A percentile compares a stretch with the other conserved stretches of the same genome.
Conservation (phyloP, 192 early-diverging fungal genomes). For the Coemansia biformis region DNA sequence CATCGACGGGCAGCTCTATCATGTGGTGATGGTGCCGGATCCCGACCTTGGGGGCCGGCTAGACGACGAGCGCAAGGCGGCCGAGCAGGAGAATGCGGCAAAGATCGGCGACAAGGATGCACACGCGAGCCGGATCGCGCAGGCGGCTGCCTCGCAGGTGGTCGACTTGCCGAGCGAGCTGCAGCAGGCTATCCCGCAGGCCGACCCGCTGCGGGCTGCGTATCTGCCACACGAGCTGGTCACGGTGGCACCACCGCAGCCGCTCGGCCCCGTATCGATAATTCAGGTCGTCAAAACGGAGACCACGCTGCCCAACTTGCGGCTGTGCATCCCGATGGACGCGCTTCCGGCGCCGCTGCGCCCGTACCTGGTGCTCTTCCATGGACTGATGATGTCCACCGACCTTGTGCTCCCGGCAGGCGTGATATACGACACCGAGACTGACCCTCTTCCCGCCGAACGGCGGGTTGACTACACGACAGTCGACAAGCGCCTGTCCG, state of each 20-base stretch:
- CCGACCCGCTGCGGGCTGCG: constrained; percentile 21
- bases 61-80: constrained; percentile 20
- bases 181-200: constrained; percentile 52
- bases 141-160: constrained; percentile 20
- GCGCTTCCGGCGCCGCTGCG: constrained; percentile 57
- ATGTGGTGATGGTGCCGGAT: constrained; percentile 35
- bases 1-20: constrained; percentile 16
- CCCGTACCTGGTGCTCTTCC: constrained; percentile 69
- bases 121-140: constrained; percentile 51
- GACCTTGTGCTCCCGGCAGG: constrained; percentile 51
- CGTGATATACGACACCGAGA: constrained; percentile 23
- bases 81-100: constrained; percentile 19
- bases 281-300: constrained; percentile 62
- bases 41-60: constrained; percentile 12
- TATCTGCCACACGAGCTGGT: constrained; percentile 13
- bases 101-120: constrained; percentile 23
- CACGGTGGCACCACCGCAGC: constrained; percentile 1
- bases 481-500: constrained; percentile 47
- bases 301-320: constrained; percentile 60
- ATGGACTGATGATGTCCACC: constrained; percentile 66
- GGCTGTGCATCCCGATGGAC: constrained; percentile 53
- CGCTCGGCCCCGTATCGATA: constrained; percentile 45
- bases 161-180: constrained; percentile 51
- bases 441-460: constrained; percentile 1
- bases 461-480: constrained; percentile 13